Base-by-base conservation (phyloP, 73 alveolate genomes). In the Paramecium primaurelia region DNA sequence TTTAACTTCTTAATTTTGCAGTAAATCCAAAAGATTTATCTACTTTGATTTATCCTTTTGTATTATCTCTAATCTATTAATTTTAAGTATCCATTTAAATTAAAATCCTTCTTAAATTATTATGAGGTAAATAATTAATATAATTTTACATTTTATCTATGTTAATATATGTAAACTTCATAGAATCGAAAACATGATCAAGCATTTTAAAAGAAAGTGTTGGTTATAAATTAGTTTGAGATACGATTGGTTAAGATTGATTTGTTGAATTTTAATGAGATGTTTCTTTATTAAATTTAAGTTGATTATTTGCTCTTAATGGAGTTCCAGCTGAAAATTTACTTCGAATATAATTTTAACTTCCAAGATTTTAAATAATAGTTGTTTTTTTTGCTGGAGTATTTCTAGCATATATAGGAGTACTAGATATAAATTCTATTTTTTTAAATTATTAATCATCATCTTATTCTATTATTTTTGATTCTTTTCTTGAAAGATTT, bases 1-100 rank as follows among this genome's bases (percentile, higher is more conserved):
- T 64, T 28, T 28, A 7, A 26, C 42, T 28, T 32, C 84, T 28
- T 32, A 64, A 12, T 28, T 64, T 64, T 11, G 84, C 84, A 32
- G 84, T 64, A 64, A 64, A 64, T 32, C 84, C 84, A 26, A 64
- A 64, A 11, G 84, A 64, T 34, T 64, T 64, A 28, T 64, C 84
- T 8, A 9, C 84, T 2, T 64, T 64, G 7, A 34, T 12, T 28
- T 8, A 8, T 2, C 28, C 69, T 64, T 64, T 64, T 12, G 42
- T 28, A 64, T 14, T 32, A 10, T 64, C 84, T 34, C 12, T 64
- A 9, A 28, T 26, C 26, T 32, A 18, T 6, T 59, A 14, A 34
- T 64, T 64, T 64, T 28, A 6, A 28, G 28, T 2, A 64, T 64
- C 84, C 12, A 28, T 34, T 64, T 64, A 64, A 1, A 64, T 64